Conservation (phyloP, 2,329 filamentous ascomycete genomes). For the Chaetomium sp. region DNA sequence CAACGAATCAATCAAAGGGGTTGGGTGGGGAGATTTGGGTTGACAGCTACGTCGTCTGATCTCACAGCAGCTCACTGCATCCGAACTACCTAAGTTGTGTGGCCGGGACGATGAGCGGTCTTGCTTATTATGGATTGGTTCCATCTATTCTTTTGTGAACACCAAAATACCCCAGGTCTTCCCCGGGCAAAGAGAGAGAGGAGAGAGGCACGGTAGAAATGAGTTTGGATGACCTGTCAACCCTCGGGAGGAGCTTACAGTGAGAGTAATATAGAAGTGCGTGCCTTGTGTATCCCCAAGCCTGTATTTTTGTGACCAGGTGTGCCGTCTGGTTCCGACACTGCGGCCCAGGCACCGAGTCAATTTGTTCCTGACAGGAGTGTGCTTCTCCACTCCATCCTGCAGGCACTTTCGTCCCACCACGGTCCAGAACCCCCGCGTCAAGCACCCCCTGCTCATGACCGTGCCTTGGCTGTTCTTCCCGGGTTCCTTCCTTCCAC, state of each 20-base stretch:
- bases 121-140: neutral
- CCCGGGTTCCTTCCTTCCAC: conserved; percentile 10
- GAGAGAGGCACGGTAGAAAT: neutral
- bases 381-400: neutral
- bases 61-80: neutral
- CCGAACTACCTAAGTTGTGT: neutral
- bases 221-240: neutral
- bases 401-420: conserved; percentile 15
- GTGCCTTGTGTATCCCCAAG: neutral
- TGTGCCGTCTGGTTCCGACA: neutral
- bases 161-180: neutral
- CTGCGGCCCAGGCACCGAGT: conserved; percentile 6
- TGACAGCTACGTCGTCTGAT: neutral
- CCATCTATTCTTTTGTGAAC: neutral
- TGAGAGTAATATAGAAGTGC: neutral
- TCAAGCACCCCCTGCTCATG: conserved; percentile 13
- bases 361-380: neutral
- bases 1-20: neutral
- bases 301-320: neutral
- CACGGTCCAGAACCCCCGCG: conserved; percentile 19
- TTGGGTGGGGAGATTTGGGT: neutral
- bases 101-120: neutral
- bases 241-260: conserved; percentile 4
- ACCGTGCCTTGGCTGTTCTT: conserved; percentile 6
- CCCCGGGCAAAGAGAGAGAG: neutral